Evolutionary conservation across 768 basidiomycete genomes (phyloP), one percentile per base, ranked within the genome.

Genomic region (Serendipita sp.): DNA sequence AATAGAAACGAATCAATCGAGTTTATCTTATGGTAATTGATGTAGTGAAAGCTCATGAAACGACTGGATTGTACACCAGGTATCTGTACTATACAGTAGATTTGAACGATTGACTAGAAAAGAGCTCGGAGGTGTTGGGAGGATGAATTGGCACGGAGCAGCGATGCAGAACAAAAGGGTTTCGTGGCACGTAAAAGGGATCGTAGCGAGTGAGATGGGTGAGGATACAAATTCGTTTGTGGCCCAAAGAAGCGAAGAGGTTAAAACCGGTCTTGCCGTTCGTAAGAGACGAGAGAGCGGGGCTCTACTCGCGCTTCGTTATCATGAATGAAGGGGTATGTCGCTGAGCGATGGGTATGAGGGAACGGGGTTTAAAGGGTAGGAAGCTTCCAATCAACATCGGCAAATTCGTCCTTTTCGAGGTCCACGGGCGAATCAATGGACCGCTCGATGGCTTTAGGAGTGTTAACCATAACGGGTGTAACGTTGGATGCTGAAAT

Each of bases 21-120:
- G 23, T 23, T 23, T 23, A 23, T 23, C 23, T 23, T 54, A 11
- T 16, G 28, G 23, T 54, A 28, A 16, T 54, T 11, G 15, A 28
- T 30, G 52, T 30, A 54, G 23, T 11, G 11, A 54, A 54, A 11
- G 52, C 30, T 54, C 18, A 15, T 11, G 52, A 54, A 54, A 54
- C 28, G 52, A 54, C 52, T 54, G 52, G 52, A 54, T 54, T 54
- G 52, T 54, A 54, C 52, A 54, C 52, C 52, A 11, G 52, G 52
- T 54, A 54, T 54, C 52, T 30, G 52, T 54, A 54, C 30, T 54
- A 11, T 54, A 54, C 52, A 54, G 13, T 54, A 30, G 52, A 11
- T 54, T 54, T 54, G 13, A 30, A 16, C 23, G 28, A 54, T 15
- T 11, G 52, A 54, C 15, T 54, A 30, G 52, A 54, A 54, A 54